Evolutionary conservation across 768 basidiomycete species (phyloP).

Genomic region (Paxillus ammoniavirescens): DNA sequence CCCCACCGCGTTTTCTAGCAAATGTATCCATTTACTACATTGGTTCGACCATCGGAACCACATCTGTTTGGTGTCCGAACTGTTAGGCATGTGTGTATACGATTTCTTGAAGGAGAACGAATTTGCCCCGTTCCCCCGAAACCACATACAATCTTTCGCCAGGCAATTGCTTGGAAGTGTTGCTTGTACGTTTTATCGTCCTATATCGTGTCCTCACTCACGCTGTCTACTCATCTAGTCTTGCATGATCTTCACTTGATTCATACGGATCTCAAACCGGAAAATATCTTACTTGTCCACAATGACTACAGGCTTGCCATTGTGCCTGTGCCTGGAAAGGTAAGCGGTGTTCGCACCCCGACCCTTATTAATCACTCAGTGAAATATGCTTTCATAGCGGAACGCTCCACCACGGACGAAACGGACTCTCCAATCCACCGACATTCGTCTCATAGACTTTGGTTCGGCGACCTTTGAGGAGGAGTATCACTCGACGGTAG

Average conservation of each 20-base stretch:
- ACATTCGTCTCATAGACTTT: conserved; percentile 96
- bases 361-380: conserved; percentile 3
- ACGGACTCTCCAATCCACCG: conserved; percentile 79
- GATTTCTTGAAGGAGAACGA: conserved; percentile 99
- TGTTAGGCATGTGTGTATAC: conserved; percentile 96
- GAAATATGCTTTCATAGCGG: conserved; percentile 43
- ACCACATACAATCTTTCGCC: conserved; percentile 96
- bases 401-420: conserved; percentile 66
- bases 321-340: conserved; percentile 67
- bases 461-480: conserved; percentile 97
- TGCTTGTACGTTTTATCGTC: conserved; percentile 65
- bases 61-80: conserved; percentile 94
- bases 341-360: conserved; percentile 22
- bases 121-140: conserved; percentile 93
- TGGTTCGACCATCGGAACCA: conserved; percentile 98
- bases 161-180: conserved; percentile 89
- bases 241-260: conserved; percentile 88
- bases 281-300: conserved; percentile 93
- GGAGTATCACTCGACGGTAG: conserved; percentile 98
- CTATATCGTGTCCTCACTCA: not conserved
- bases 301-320: conserved; percentile 69
- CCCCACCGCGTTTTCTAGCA: conserved; percentile 46
- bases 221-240: conserved; percentile 47
- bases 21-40: conserved; percentile 94
- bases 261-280: conserved; percentile 98